phyloP scores from a whole-genome alignment of 345 rosid genomes.

The Camelina sativa region DNA sequence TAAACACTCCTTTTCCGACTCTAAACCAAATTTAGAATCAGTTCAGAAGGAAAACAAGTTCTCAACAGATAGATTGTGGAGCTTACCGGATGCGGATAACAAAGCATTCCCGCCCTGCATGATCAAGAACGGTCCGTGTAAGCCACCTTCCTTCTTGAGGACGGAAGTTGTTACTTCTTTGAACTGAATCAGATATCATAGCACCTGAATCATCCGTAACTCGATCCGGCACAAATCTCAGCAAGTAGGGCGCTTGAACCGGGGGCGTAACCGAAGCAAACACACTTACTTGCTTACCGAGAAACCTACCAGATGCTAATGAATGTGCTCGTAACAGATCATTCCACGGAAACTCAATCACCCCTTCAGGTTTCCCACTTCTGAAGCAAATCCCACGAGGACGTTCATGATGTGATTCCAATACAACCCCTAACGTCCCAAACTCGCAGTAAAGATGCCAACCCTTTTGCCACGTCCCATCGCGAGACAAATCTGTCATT shows the following conservation, averaged over 20 bases:
- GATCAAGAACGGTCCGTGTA: constrained; percentile 91
- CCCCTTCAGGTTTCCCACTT: constrained; percentile 50
- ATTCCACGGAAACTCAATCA: constrained; percentile 65
- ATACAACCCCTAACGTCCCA: constrained; percentile 65
- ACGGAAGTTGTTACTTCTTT: constrained; percentile 62
- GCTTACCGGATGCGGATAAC: constrained; percentile 73
- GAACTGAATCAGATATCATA: constrained; percentile 83
- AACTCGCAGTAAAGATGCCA: constrained; percentile 85
- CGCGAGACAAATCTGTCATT: constrained; percentile 45
- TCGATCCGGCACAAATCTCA: constrained; percentile 88
- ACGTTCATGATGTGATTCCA: constrained; percentile 55
- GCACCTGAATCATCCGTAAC: constrained; percentile 94
- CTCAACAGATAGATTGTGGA: not conserved
- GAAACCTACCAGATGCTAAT: constrained; percentile 56
- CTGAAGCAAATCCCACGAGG: constrained; percentile 51
- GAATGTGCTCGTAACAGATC: constrained; percentile 73
- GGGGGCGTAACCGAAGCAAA: constrained; percentile 82
- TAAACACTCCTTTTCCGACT: constrained; percentile 82
- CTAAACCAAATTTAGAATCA: constrained; percentile 43
- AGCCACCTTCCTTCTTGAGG: constrained; percentile 98
- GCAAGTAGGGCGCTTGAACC: constrained; percentile 80
- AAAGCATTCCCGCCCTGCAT: constrained; percentile 85
- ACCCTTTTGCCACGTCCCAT: constrained; percentile 63
- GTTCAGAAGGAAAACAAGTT: not conserved
- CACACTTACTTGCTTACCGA: constrained; percentile 52